Base-by-base conservation (phyloP, 2,329 filamentous ascomycete genomes). In the Aureobasidium sp. region DNA sequence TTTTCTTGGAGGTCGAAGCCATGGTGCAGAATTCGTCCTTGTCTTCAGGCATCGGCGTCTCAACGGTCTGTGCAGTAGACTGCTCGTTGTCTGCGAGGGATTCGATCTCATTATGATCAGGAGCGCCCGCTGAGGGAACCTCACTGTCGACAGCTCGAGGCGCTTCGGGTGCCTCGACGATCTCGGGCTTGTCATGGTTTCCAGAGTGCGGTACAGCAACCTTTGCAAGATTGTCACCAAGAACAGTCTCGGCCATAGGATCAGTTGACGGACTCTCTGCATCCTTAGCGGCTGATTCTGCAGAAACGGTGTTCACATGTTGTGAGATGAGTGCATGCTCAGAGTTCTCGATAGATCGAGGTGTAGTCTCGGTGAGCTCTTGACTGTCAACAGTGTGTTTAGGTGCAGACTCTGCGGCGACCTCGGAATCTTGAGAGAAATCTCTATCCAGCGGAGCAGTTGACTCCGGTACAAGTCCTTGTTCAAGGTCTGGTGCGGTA, bases 1-100 rank as follows among this genome's bases (percentile, higher is more conserved):
- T 61, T 57, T 67, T 67, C 61, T 67, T 66, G 1, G 64, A 63
- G 32, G n/a, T 39, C 16, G 47, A 11, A 4, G 50, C 27, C 32
- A 39, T 3, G n/a, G 37, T 21, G 3, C 21, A 42, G 50, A 42
- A 55, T 0, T 55, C 52, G 27, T 30, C 27, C 4, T 39, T 9
- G 9, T 44, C 21, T 27, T 29, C 32, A 13, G 11, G 15, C 34
- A 39, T 8, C 2, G 30, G 47, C 16, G 27, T 48, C n/a, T 34
- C 47, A 25, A 25, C 5, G 3, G 1, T 27, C 3, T 52, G 32
- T 27, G 11, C 21, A 15, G 21, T 7, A 37, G 48, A 34, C 32
- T 37, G 16, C 30, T 49, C n/a, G 34, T 11, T 41, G 15, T 8
- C 15, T 29, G n/a, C 45, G n/a, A 11, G 27, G 4, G 15, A 4